Percentiles rank a stretch among this genome's conserved stretches.
These are phyloP conservation scores for Akanthomyces dipterigenus DNA, from an alignment of 2,329 filamentous ascomycete species.

Conservation along the genomic window DNA sequence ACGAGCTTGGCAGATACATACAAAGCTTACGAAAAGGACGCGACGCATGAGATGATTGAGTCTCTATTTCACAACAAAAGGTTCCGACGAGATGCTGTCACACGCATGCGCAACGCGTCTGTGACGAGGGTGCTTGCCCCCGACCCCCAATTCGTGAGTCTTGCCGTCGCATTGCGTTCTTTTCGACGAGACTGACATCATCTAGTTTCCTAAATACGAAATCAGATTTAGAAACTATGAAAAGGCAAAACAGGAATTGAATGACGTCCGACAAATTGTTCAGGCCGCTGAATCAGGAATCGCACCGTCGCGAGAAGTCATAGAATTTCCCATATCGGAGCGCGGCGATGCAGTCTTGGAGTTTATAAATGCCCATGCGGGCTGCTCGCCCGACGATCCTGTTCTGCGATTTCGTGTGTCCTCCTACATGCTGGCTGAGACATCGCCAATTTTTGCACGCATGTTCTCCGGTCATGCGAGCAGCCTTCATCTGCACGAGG, in stretches of 20 bases:
- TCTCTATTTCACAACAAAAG: slow-evolving; percentile 34
- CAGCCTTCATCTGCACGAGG: slow-evolving; percentile 28
- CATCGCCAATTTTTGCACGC: slow-evolving; percentile 44
- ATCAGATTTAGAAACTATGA: slow-evolving; percentile 43
- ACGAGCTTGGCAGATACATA: slow-evolving; percentile 39
- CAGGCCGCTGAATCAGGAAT: slow-evolving; percentile 35
- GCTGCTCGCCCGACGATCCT: slow-evolving; percentile 26
- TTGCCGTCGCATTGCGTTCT: too few relatives aligned
- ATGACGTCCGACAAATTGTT: slow-evolving; percentile 33
- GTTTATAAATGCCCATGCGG: slow-evolving; percentile 37
- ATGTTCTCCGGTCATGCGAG: slow-evolving; percentile 34
- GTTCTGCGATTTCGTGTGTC: slow-evolving; percentile 45
- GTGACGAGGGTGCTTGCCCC: slow-evolving; percentile 36
- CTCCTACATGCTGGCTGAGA: slow-evolving; percentile 42
- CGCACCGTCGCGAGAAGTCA: slow-evolving; percentile 30
- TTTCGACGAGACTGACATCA: slow-evolving; percentile 9
- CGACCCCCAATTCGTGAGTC: slow-evolving; percentile 35
- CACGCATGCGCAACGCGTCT: slow-evolving; percentile 40
- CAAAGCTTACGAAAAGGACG: slow-evolving; percentile 36
- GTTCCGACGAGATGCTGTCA: slow-evolving; percentile 36
- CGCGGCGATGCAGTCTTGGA: slow-evolving; percentile 45
- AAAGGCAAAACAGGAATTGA: slow-evolving; percentile 34
- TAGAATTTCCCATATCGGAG: slow-evolving; percentile 37
- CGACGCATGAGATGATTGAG: slow-evolving; percentile 36
- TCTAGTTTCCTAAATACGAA: slow-evolving; percentile 37